Percentiles rank a stretch among this genome's conserved stretches.
Conservation (phyloP, 1,284 basidiomycete species). For the Rhodotorula glutinis region DNA sequence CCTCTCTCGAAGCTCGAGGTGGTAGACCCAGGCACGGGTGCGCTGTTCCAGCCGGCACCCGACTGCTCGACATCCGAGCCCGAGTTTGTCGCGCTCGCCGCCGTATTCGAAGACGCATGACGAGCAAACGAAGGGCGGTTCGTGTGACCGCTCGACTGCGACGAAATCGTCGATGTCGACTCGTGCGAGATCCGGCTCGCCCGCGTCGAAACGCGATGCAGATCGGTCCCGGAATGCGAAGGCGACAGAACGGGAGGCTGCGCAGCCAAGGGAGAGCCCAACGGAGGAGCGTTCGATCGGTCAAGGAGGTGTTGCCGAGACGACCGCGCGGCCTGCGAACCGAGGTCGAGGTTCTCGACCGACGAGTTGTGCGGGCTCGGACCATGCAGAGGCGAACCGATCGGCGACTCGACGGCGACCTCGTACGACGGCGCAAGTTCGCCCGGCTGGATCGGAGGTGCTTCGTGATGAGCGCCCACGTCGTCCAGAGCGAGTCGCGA, state of each 20-base stretch:
- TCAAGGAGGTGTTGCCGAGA: not conserved
- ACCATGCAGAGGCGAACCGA: constrained; percentile 11
- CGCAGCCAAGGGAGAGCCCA: constrained; percentile 24
- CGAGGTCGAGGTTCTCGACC: constrained; percentile 8
- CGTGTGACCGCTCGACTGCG: not conserved
- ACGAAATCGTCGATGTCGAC: constrained; percentile 13
- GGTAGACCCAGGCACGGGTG: constrained; percentile 26
- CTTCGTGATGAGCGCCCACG: not conserved
- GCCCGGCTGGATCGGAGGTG: constrained; percentile 31
- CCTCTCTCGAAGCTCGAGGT: constrained; percentile 30
- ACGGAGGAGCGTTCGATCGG: constrained; percentile 21
- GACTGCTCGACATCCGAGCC: constrained; percentile 6
- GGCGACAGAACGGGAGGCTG: not conserved
- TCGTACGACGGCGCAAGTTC: constrained; percentile 37
- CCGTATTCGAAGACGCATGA: constrained; percentile 16
- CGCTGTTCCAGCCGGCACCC: constrained; percentile 23
- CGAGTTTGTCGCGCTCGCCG: constrained; percentile 4
- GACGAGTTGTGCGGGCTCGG: not conserved
- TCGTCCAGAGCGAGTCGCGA: constrained; percentile 33
- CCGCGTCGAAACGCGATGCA: constrained; percentile 16
- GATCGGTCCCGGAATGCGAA: not conserved
- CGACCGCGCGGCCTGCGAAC: not conserved
- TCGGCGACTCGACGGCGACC: constrained; percentile 18
- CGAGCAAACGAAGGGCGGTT: constrained; percentile 43
- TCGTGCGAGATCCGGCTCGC: constrained; percentile 25